phyloP scores from a whole-genome alignment of 805 yeast species.

The Geotrichum ghanense region DNA sequence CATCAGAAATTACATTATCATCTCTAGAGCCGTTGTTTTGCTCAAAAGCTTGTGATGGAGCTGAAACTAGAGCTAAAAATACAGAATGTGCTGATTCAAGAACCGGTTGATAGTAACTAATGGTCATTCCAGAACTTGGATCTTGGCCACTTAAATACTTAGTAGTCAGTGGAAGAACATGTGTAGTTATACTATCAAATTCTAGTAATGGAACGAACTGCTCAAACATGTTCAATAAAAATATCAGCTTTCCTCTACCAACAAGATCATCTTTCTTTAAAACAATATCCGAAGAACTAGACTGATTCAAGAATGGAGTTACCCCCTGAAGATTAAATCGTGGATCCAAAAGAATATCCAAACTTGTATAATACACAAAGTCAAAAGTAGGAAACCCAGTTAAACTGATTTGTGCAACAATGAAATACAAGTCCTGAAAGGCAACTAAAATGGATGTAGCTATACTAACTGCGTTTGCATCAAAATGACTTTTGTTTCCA shows the following conservation, averaged over 20 bases:
- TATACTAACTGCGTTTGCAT: conserved; percentile 6
- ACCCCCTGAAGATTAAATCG: conserved; percentile 13
- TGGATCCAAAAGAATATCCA: conserved; percentile 30
- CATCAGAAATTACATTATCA: not conserved
- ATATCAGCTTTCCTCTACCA: conserved; percentile 21
- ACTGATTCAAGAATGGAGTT: conserved; percentile 21
- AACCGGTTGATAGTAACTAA: conserved; percentile 21
- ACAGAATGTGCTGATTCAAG: conserved; percentile 61
- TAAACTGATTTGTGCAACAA: conserved; percentile 18
- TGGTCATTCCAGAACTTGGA: conserved; percentile 6
- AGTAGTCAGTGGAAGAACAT: conserved; percentile 22
- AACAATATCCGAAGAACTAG: conserved; percentile 20
- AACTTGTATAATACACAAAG: conserved; percentile 40
- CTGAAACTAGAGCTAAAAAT: conserved; percentile 27
- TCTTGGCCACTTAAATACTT: conserved; percentile 11
- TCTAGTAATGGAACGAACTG: conserved; percentile 23
- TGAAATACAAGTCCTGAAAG: conserved; percentile 17
- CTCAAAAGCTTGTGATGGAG: conserved; percentile 7
- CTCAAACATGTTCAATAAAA: conserved; percentile 26
- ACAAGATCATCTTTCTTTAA: conserved; percentile 16
- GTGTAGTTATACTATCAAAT: conserved; percentile 27
- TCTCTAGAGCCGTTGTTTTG: not conserved
- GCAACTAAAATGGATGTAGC: conserved; percentile 13
- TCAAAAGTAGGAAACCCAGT: conserved; percentile 35
- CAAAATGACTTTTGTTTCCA: not conserved